A percentile compares a stretch with the other conserved stretches of the same genome.
Conservation (phyloP, 371 early-diverging fungal species). For the Apophysomyces variabilis region DNA sequence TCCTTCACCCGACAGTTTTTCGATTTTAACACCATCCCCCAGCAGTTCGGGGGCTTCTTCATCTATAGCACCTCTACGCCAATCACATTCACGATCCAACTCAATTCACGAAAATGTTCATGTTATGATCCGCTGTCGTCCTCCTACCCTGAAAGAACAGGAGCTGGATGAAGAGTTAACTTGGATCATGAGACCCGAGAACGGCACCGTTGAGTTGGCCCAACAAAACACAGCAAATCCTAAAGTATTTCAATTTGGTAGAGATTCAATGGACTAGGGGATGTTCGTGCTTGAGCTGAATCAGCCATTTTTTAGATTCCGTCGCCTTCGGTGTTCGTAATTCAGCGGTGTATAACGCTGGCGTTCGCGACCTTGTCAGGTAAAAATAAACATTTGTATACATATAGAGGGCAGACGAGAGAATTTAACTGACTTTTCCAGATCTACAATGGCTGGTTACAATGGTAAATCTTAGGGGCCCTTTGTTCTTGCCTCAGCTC, state of each 20-base stretch:
- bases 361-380: constrained; percentile 40
- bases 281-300: background rate
- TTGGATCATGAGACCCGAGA: constrained; percentile 28
- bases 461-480: constrained; percentile 16
- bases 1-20: background rate
- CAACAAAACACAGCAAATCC: background rate
- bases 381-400: constrained; percentile 18
- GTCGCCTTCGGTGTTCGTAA: constrained; percentile 27
- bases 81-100: background rate
- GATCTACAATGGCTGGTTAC: constrained; percentile 25
- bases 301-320: constrained; percentile 12
- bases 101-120: constrained; percentile 38
- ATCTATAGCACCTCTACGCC: background rate
- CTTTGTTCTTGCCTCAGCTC: background rate
- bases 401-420: background rate
- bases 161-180: constrained; percentile 20
- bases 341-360: constrained; percentile 31
- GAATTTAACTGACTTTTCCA: background rate
- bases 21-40: background rate
- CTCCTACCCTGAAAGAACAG: constrained; percentile 31
- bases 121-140: constrained; percentile 49
- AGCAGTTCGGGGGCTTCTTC: background rate
- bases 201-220: constrained; percentile 18
- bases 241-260: constrained; percentile 19
- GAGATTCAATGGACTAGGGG: constrained; percentile 2